Percentiles rank a stretch among this genome's conserved stretches.
Evolutionary conservation across 257 asterid genomes (phyloP).

Genomic region (Ligustrum vulgare): DNA sequence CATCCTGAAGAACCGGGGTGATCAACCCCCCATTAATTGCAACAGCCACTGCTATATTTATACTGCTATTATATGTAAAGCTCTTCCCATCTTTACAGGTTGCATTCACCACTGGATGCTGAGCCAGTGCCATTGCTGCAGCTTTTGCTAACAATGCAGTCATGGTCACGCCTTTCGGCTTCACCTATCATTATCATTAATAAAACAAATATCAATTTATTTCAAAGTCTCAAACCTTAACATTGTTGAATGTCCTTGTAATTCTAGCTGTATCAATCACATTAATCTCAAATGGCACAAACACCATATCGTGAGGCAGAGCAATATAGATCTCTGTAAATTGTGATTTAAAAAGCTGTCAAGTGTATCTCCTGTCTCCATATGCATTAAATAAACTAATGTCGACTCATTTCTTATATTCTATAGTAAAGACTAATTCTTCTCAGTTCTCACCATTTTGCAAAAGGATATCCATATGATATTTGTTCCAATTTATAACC

Average conservation of each 20-base stretch:
- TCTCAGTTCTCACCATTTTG: not conserved
- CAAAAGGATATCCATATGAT: not conserved
- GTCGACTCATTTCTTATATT: not conserved
- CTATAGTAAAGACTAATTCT: not conserved
- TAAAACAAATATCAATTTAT: slow-evolving; percentile 2
- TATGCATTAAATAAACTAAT: not conserved
- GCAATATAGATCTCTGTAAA: not conserved
- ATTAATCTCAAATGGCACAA: not conserved
- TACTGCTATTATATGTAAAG: slow-evolving; percentile 65
- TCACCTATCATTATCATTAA: slow-evolving; percentile 53
- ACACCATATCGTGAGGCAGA: not conserved
- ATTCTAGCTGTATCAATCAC: not conserved
- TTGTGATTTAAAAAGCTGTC: not conserved
- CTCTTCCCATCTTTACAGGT: slow-evolving; percentile 85
- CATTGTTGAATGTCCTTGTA: not conserved
- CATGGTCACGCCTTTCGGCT: slow-evolving; percentile 87
- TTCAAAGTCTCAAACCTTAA: not conserved
- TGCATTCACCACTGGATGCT: slow-evolving; percentile 86
- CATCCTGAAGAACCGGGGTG: slow-evolving; percentile 89
- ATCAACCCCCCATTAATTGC: slow-evolving; percentile 80
- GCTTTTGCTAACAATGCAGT: slow-evolving; percentile 88
- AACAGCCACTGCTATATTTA: slow-evolving; percentile 85
- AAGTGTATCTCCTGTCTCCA: not conserved
- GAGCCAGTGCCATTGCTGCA: slow-evolving; percentile 83
- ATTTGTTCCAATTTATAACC: not conserved